Evolutionary conservation across 257 asterid genomes (phyloP).

Genomic region (Rhazya stricta): DNA sequence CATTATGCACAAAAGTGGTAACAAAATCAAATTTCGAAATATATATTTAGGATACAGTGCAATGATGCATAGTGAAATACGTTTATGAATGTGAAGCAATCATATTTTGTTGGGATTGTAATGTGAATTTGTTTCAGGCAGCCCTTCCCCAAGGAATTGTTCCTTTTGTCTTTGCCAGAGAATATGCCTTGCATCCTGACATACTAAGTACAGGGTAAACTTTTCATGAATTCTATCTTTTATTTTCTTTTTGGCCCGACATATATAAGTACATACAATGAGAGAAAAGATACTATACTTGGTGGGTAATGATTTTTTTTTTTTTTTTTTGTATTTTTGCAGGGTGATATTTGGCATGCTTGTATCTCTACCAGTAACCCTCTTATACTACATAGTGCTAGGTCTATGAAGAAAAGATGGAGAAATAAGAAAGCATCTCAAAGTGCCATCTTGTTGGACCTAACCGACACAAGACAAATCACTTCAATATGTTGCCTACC

Average conservation of each 20-base stretch:
- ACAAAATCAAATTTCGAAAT: no score
- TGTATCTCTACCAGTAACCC: conserved; percentile 60
- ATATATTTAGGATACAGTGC: no score
- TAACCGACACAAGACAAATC: conserved; percentile 9
- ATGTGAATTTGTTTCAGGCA: conserved; percentile 32
- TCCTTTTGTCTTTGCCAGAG: conserved; percentile 67
- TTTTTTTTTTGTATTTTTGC: conserved; percentile 24
- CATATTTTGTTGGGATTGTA: not conserved
- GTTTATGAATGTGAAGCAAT: no score
- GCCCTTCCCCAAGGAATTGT: conserved; percentile 68
- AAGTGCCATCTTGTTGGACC: conserved; percentile 13
- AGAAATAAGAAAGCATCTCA: not conserved
- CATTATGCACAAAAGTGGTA: no score
- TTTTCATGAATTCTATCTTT: not conserved
- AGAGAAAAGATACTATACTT: not conserved
- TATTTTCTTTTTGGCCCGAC: not conserved
- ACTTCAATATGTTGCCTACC: not conserved
- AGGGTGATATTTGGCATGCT: conserved; percentile 71
- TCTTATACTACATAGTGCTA: conserved; percentile 45
- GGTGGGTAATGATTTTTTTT: no score
- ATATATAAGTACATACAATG: no score
- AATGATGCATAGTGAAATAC: no score
- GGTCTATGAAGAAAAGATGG: conserved; percentile 26
- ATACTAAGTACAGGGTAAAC: conserved; percentile 63
- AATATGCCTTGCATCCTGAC: conserved; percentile 59